These are phyloP conservation scores for Chlorella ohadii DNA, from an alignment of 139 green algal species.

Conservation along the genomic window DNA sequence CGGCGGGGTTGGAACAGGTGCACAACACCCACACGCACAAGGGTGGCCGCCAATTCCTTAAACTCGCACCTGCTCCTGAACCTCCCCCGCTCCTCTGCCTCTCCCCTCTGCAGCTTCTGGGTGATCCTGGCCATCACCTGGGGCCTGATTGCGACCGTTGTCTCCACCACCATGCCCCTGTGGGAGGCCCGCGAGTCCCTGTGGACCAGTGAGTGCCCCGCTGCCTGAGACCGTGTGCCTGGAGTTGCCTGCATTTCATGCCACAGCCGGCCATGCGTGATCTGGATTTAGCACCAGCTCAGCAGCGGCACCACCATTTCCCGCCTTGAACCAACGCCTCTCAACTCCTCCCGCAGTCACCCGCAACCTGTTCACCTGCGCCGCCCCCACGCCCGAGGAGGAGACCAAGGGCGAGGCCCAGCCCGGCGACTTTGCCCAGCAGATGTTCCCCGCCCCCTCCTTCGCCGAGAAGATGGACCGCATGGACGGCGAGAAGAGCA, in stretches of 20 bases:
- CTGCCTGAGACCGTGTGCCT: too few species aligned
- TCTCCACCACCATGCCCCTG: conserved; percentile 52
- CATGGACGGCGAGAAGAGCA: too few species aligned
- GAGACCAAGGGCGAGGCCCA: not conserved
- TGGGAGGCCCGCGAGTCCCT: conserved; percentile 57
- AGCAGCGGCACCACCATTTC: too few species aligned
- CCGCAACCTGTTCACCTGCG: conserved; percentile 40
- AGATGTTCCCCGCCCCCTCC: conserved; percentile 33
- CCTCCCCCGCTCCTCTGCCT: not conserved
- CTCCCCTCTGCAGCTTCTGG: conserved; percentile 57
- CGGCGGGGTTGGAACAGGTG: too few species aligned
- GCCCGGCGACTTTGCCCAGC: conserved; percentile 23
- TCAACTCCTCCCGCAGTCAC: not conserved
- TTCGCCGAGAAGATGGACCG: conserved; percentile 15
- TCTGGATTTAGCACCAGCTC: too few species aligned
- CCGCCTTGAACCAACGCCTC: not conserved
- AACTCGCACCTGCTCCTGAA: too few species aligned
- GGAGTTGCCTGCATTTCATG: too few species aligned
- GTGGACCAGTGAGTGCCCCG: not conserved
- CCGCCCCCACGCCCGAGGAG: conserved; percentile 9
- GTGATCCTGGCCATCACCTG: conserved; percentile 74
- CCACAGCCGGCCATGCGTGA: too few species aligned
- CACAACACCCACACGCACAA: not conserved
- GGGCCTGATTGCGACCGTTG: conserved; percentile 53
- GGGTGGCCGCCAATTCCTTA: too few species aligned